Conservation (phyloP, 2,329 filamentous ascomycete genomes). For the Phialophora chinensis region DNA sequence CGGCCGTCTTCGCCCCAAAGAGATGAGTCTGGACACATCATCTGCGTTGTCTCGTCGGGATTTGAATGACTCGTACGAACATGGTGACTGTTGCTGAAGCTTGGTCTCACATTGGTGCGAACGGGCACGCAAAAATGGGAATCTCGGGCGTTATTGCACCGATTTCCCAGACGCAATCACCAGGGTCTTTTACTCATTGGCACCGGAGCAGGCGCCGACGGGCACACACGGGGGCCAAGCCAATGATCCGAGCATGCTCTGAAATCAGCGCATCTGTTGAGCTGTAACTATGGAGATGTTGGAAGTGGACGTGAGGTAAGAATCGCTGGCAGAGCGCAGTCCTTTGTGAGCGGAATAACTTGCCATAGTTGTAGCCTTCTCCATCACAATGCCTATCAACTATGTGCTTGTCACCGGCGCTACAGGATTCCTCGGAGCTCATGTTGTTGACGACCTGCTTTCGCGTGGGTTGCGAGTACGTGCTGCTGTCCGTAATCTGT, state of each 20-base stretch:
- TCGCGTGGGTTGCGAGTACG: constrained; percentile 31
- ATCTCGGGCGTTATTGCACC: not conserved
- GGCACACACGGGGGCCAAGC: not conserved
- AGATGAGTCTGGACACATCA: not conserved
- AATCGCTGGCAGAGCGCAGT: not conserved
- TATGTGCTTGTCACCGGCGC: not conserved
- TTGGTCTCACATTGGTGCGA: not conserved
- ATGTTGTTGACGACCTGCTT: constrained; percentile 21
- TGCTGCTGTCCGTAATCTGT: constrained; percentile 27
- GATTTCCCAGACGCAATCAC: not conserved
- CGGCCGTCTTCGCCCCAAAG: not conserved
- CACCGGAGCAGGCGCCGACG: not conserved
- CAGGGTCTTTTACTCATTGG: not conserved
- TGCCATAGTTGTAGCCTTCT: not conserved
- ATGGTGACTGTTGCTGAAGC: too few relatives aligned
- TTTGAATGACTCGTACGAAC: too few relatives aligned
- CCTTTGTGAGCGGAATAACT: not conserved
- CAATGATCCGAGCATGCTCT: not conserved
- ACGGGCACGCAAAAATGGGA: not conserved
- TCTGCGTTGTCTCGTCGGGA: too few relatives aligned
- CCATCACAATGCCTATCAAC: not conserved
- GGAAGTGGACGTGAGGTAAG: not conserved
- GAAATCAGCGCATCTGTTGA: not conserved
- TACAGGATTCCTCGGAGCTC: not conserved
- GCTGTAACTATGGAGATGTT: not conserved